Evolutionary conservation across 371 early-diverging fungal species (phyloP), one percentile per base, ranked within the genome.

Genomic region (Lichtheimia ramosa): DNA sequence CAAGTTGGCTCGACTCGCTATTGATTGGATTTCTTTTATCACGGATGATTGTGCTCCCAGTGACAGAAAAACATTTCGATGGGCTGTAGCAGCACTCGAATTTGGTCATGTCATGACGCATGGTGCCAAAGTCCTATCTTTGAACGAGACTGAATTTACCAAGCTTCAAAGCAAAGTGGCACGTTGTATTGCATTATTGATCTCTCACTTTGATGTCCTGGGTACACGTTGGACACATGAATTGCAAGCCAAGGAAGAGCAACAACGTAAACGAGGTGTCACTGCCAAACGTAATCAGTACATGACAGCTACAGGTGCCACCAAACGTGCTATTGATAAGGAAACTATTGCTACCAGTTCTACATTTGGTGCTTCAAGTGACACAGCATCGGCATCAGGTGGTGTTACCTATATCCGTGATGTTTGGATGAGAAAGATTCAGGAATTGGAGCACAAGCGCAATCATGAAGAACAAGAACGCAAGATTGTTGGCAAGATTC

Each of bases 11-110:
- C 83, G 86, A 8, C 75, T 95, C 15, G 83, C 92, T 2, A 89
- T 92, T 43, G 91, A 91, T 48, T 95, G 95, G 95, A 89, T 92
- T 48, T 88, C 86, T 56, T 95, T 95, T 59, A 85, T 89, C 34
- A 83, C 82, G 28, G 88, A 88, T 53, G 91, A 91, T 57, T 93
- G 92, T 64, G 82, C 83, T 48, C 89, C 89, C 0, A 84, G 84
- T 14, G 91, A 92, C 51, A 77, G 87, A 20, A 91, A 89, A 64
- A 95, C 94, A 0, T 92, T 93, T 75, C 84, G 92, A 21, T 95
- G 95, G 95, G 91, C 91, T 3, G 89, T 95, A 42, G 77, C 86
- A 49, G 94, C 94, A 1, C 81, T 95, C 2, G 92, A 93, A 65
- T 91, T 92, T 68, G 89, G 91, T 2, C 89, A 91, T 86, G 70